These are phyloP conservation scores for Helicocarpus griseus DNA, from an alignment of 2,329 filamentous ascomycete species.

Conservation along the genomic window DNA sequence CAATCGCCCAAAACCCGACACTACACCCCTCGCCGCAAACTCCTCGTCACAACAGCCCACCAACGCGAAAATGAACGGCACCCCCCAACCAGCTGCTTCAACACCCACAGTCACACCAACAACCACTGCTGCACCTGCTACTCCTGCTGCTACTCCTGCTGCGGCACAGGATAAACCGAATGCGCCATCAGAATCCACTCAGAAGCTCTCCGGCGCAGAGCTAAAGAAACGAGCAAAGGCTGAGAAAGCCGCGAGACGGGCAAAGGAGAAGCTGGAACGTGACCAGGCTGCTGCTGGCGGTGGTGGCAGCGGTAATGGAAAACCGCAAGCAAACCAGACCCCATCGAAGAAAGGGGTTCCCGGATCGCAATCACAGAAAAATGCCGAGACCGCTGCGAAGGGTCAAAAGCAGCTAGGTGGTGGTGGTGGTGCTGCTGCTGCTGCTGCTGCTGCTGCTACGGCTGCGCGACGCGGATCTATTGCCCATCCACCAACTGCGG, in stretches of 20 bases:
- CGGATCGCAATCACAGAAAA: slow-evolving; percentile 12
- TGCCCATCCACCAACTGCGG: slow-evolving; percentile 8
- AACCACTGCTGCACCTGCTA: slow-evolving; percentile 9
- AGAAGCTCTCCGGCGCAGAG: slow-evolving; percentile 49
- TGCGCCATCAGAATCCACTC: slow-evolving; percentile 20
- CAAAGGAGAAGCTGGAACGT: slow-evolving; percentile 52
- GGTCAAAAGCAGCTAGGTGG: slow-evolving; percentile 17
- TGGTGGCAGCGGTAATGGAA: slow-evolving; percentile 28
- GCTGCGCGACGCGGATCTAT: neutral
- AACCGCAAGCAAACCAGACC: slow-evolving; percentile 21
- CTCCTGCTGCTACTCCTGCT: slow-evolving; percentile 14
- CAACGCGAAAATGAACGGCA: slow-evolving; percentile 1
- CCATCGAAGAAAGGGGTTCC: slow-evolving; percentile 23
- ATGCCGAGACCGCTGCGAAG: slow-evolving; percentile 21
- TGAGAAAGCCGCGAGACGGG: slow-evolving; percentile 80
- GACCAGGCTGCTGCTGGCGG: slow-evolving; percentile 36
- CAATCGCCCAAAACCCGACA: slow-evolving; percentile 2
- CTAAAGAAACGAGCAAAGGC: slow-evolving; percentile 83
- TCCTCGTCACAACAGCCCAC: neutral
- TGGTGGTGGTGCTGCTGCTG: neutral
- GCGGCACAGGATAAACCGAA: neutral
- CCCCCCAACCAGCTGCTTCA: slow-evolving; percentile 6
- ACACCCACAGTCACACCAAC: slow-evolving; percentile 3
- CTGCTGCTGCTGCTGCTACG: neutral
- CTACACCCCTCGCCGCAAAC: neutral